These are phyloP conservation scores for Hapsidospora chrysogenum DNA, from an alignment of 495 filamentous ascomycete species.

Conservation along the genomic window DNA sequence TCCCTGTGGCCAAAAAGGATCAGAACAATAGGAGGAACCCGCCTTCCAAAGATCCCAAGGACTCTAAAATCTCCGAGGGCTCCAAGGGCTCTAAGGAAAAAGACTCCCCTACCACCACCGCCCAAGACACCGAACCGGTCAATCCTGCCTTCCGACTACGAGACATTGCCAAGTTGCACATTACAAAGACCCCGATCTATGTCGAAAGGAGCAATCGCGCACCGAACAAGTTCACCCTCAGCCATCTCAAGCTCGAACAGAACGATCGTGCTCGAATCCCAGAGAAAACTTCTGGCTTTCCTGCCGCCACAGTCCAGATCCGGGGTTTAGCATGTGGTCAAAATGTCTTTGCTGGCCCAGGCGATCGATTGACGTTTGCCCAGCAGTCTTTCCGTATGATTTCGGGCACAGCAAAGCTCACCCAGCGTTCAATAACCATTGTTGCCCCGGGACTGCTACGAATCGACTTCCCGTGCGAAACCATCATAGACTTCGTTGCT, in stretches of 20 bases:
- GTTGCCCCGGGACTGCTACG: background rate
- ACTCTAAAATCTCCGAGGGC: too few relatives aligned
- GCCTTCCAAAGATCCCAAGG: background rate
- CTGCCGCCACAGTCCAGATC: background rate
- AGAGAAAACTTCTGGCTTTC: background rate
- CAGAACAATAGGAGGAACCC: background rate
- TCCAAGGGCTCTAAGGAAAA: too few relatives aligned
- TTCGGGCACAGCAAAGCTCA: background rate
- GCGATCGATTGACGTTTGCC: background rate
- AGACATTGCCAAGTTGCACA: background rate
- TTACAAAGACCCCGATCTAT: conserved; percentile 1
- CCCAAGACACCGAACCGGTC: too few relatives aligned
- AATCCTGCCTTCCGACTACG: too few relatives aligned
- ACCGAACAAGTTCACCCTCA: background rate
- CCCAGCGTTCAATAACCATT: background rate
- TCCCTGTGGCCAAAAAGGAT: background rate
- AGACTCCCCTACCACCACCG: too few relatives aligned
- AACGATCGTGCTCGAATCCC: background rate
- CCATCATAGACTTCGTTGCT: conserved; percentile 1
- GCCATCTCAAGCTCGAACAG: background rate
- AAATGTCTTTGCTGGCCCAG: background rate
- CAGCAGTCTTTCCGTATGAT: background rate
- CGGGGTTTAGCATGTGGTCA: conserved; percentile 1
- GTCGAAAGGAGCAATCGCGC: background rate
- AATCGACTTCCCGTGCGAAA: background rate